Evolutionary conservation across 2,329 filamentous ascomycete species (phyloP), one percentile per base, ranked within the genome.

Genomic region (Akanthomyces muscarius): DNA sequence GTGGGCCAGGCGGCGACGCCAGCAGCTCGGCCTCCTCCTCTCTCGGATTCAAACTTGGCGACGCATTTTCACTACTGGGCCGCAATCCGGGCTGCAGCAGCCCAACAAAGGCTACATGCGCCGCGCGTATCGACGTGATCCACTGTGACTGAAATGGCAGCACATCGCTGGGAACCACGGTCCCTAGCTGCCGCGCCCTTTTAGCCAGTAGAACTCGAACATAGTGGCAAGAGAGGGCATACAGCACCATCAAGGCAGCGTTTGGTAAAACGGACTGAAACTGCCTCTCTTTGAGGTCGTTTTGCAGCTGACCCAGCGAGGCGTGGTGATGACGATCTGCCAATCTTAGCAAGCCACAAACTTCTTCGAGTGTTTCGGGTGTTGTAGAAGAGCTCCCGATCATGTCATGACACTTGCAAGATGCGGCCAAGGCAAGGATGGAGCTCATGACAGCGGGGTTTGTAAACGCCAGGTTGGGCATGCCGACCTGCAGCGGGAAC

Each of bases 171-270:
- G 65, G 66, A 16, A 72, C 61, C 18, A 51, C 53, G 7, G 54
- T 63, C 7, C 66, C 67, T 16, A 18, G 42, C 1, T 52, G 45
- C 16, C 66, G 66, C 16, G 71, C 69, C 5, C 65, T 66, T 21
- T 69, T 67, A 0, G 71, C 67, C 4, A 78, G 65, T 23, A 70
- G 69, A 2, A 78, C 74, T 1, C 77, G 72, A 10, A 75, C 66
- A 14, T 67, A 70, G 44, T 79, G 77, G 44, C 71, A 78, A 0
- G 72, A 75, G 0, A 73, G 76, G 0, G 71, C 75, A 21, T 78
- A 78, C 28, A 79, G 69, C 4, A 76, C 75, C 77, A 80, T 79
- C 11, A 80, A 64, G 0, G 77, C 73, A 0, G 76, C 75, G 57
- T 78, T 77, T 11, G 75, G 73, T 8, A 77, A 69, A 1, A 77